Evolutionary conservation across 768 basidiomycete genomes (phyloP), one percentile per base, ranked within the genome.

Genomic region (Flagelloscypha sp.): DNA sequence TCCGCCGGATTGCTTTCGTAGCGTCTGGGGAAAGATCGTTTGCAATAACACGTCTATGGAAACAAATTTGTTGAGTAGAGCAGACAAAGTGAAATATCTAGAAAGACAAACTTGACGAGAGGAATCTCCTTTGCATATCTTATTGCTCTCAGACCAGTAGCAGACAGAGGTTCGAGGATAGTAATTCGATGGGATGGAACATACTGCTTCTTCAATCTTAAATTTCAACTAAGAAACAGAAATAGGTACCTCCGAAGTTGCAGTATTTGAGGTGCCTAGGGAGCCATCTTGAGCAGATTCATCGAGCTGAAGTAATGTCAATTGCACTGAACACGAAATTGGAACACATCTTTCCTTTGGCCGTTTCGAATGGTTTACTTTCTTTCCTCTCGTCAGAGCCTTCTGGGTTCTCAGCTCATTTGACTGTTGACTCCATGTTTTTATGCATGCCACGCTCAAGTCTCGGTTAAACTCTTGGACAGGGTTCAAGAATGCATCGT

Each of bases 401-500:
- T 92, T n/a, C n/a, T n/a, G n/a, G n/a, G n/a, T n/a, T n/a, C n/a
- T n/a, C n/a, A n/a, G n/a, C n/a, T n/a, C n/a, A n/a, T n/a, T n/a
- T n/a, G n/a, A n/a, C n/a, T n/a, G n/a, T n/a, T n/a, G 84, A 40
- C 84, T 82, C 90, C 90, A 99, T 3, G 79, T 76, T 20, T 79
- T 69, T 37, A 99, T 97, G 45, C 84, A 84, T 15, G 90, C 88
- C 27, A 97, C 79, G 44, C 86, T 90, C 30, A 88, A 57, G 59
- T 99, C 95, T 24, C 95, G 72, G 61, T 99, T 99, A 68, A 95
- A 99, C 57, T 99, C 89, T 54, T 99, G 95, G 9, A 97, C 83
- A 5, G 95, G 94, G 53, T 99, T 99, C 41, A 98, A 61, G 57
- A 99, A 99, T 2, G 93, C 88, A 38, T 85, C 83, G 43, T 88